Evolutionary conservation across 345 rosid species (phyloP).

Genomic region (Anacardium occidentale): DNA sequence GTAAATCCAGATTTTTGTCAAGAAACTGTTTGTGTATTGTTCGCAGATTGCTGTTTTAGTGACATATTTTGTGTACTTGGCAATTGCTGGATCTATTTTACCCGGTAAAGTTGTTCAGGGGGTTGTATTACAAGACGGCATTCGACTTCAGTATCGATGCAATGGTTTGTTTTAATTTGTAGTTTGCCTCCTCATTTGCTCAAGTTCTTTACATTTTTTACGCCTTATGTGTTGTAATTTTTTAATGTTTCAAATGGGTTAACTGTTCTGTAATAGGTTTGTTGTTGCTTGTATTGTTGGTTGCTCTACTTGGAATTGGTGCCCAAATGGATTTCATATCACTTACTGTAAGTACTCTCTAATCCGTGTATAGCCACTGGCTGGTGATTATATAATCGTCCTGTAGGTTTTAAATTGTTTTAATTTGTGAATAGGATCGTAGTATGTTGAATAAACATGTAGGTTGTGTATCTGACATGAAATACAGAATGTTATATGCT

Average conservation of each 20-base stretch:
- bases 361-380: background rate
- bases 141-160: slow-evolving; percentile 15
- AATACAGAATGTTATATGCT: background rate
- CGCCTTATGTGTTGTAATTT: background rate
- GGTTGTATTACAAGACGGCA: slow-evolving; percentile 4
- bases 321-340: slow-evolving; percentile 6
- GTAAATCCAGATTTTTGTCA: background rate
- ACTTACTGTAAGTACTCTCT: background rate
- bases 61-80: slow-evolving; percentile 9
- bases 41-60: slow-evolving; percentile 1
- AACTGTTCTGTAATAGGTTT: slow-evolving; percentile 8
- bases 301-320: slow-evolving; percentile 9
- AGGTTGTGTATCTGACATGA: background rate
- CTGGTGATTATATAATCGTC: too few species aligned
- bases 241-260: background rate
- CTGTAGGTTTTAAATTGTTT: background rate
- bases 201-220: background rate
- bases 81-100: slow-evolving; percentile 14
- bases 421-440: background rate
- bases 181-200: too few species aligned
- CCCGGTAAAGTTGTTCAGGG: slow-evolving; percentile 13
- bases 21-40: background rate
- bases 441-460: background rate
- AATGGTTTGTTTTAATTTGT: slow-evolving; percentile 4
- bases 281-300: background rate